phyloP scores from a whole-genome alignment of 345 rosid species.

The Gossypium ekmanianum region DNA sequence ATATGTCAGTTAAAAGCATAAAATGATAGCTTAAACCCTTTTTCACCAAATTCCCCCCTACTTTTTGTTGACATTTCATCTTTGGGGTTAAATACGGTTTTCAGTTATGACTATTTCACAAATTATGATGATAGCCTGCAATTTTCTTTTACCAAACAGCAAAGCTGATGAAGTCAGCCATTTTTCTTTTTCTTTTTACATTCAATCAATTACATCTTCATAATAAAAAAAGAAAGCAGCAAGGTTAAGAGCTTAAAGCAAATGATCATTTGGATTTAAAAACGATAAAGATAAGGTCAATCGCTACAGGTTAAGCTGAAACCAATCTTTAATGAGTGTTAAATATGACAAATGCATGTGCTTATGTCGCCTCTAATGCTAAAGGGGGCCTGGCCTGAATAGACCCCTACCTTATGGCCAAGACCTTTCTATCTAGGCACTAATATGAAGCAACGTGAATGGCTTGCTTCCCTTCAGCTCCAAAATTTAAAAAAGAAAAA shows the following conservation, averaged over 20 bases:
- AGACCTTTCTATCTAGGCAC: not conserved
- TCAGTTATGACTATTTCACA: conserved; percentile 13
- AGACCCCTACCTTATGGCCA: conserved; percentile 19
- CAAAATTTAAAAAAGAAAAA: not conserved
- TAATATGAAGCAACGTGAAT: conserved; percentile 30
- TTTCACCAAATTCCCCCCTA: not conserved
- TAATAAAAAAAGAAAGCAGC: too few species aligned
- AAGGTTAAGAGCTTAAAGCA: not conserved
- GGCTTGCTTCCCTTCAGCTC: conserved; percentile 32
- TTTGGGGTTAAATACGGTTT: conserved; percentile 13
- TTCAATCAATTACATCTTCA: not conserved
- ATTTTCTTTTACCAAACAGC: not conserved
- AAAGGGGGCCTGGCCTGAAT: conserved; percentile 28
- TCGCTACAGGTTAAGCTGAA: not conserved
- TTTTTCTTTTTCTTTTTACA: not conserved
- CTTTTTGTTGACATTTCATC: conserved; percentile 15
- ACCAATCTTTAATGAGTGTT: conserved; percentile 7
- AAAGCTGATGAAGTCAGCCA: not conserved
- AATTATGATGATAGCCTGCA: conserved; percentile 8
- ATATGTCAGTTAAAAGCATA: conserved; percentile 17
- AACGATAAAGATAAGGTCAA: conserved; percentile 12
- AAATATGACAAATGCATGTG: conserved; percentile 39
- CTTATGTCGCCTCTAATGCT: conserved; percentile 29
- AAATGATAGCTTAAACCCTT: not conserved
- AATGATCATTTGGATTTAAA: not conserved